phyloP scores from a whole-genome alignment of 2,329 filamentous ascomycete species.

The Ciborinia camelliae region DNA sequence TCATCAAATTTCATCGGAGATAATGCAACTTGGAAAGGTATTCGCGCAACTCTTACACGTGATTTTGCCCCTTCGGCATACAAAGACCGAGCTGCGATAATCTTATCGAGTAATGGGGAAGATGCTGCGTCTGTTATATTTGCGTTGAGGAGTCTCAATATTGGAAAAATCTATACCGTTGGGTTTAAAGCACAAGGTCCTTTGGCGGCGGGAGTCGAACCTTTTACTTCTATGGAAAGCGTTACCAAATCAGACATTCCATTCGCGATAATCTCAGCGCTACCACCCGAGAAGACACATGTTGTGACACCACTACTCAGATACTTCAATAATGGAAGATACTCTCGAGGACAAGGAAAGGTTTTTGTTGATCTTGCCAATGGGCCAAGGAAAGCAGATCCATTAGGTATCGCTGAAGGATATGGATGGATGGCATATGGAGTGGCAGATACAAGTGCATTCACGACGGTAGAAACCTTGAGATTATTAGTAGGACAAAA shows the following conservation, averaged over 20 bases:
- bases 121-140: conserved; percentile 78
- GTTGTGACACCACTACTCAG: conserved; percentile 75
- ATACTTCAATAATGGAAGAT: conserved; percentile 52
- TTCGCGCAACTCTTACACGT: conserved; percentile 73
- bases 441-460: conserved; percentile 74
- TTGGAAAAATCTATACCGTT: conserved; percentile 79
- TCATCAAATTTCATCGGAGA: conserved; percentile 66
- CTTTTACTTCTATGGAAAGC: conserved; percentile 68
- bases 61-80: conserved; percentile 83
- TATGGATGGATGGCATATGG: conserved; percentile 79
- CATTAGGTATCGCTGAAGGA: conserved; percentile 65
- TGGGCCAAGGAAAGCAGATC: conserved; percentile 62
- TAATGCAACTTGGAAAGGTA: conserved; percentile 83
- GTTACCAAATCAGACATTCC: conserved; percentile 76
- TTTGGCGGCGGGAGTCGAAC: conserved; percentile 62
- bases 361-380: conserved; percentile 78
- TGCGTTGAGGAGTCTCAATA: conserved; percentile 69
- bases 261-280: conserved; percentile 76
- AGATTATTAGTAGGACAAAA: conserved; percentile 79
- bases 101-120: conserved; percentile 68
- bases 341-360: conserved; percentile 45
- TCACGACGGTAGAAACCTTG: conserved; percentile 79
- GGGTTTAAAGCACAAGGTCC: conserved; percentile 67
- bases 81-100: conserved; percentile 68
- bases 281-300: conserved; percentile 74